A percentile compares a stretch with the other conserved stretches of the same genome.
Evolutionary conservation across 257 asterid species (phyloP).

Genomic region (Nemophila menziesii): DNA sequence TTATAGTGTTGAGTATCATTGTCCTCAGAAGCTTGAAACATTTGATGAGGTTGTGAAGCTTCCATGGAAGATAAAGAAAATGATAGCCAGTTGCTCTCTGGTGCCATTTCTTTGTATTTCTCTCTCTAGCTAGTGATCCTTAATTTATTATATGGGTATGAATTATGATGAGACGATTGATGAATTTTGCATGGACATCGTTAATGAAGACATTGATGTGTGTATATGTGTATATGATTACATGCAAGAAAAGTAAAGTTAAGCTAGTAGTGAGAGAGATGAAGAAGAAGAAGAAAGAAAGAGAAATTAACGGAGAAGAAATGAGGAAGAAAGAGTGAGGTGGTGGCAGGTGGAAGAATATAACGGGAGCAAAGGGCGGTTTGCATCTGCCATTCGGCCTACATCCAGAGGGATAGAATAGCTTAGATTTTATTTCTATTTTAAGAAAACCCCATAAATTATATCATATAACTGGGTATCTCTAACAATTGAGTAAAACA

Average conservation of each 20-base stretch:
- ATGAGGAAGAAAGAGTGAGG: conserved; percentile 27
- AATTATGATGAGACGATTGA: too few relatives aligned
- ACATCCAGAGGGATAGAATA: conserved; percentile 38
- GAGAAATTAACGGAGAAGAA: background rate
- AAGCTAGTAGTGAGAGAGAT: conserved; percentile 16
- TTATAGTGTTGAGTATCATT: conserved; percentile 37
- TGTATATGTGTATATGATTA: too few relatives aligned
- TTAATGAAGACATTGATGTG: too few relatives aligned
- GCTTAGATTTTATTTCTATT: too few relatives aligned
- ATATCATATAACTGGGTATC: too few relatives aligned
- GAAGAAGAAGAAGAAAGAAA: conserved; percentile 2
- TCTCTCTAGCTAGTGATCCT: too few relatives aligned
- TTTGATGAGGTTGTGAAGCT: conserved; percentile 22
- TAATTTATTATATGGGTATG: too few relatives aligned
- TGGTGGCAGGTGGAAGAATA: conserved; percentile 79
- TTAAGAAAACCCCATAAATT: too few relatives aligned
- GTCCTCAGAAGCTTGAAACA: conserved; percentile 17
- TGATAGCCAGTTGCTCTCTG: conserved; percentile 76
- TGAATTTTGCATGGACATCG: too few relatives aligned
- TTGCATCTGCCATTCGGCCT: conserved; percentile 82
- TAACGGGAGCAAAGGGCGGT: conserved; percentile 65
- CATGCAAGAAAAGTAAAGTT: background rate
- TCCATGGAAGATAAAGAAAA: conserved; percentile 75
- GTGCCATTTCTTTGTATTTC: conserved; percentile 41
- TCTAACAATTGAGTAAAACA: too few relatives aligned